Conservation (phyloP, 805 yeast genomes). For the Monosporozyma aquatica region DNA sequence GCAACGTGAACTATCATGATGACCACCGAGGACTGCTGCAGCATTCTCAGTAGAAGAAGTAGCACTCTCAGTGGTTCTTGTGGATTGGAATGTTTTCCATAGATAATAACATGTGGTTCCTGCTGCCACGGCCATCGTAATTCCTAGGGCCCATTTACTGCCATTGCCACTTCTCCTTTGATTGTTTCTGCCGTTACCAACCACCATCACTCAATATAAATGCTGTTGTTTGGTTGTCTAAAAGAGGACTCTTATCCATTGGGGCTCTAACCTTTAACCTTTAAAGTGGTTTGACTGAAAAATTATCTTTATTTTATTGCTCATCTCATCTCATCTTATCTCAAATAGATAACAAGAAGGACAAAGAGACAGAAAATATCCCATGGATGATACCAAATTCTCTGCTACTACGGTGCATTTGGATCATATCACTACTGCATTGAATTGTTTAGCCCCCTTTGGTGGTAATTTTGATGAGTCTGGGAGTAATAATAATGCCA, state of each 20-base stretch:
- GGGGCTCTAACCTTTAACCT: too few relatives aligned
- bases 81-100: slow-evolving; percentile 4
- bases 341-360: background rate
- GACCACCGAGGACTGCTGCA: too few relatives aligned
- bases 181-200: too few relatives aligned
- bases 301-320: too few relatives aligned
- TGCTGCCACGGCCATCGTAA: slow-evolving; percentile 10
- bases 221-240: too few relatives aligned
- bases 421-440: slow-evolving; percentile 38
- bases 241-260: too few relatives aligned
- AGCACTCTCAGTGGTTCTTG: background rate
- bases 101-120: slow-evolving; percentile 11
- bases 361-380: background rate
- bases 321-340: too few relatives aligned
- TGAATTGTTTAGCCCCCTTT: slow-evolving; percentile 35
- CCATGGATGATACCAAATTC: slow-evolving; percentile 16
- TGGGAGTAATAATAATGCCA: background rate
- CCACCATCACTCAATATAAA: too few relatives aligned
- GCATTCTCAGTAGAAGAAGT: too few relatives aligned
- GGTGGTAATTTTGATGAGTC: slow-evolving; percentile 30
- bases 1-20: slow-evolving; percentile 13
- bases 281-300: too few relatives aligned
- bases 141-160: slow-evolving; percentile 2
- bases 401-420: slow-evolving; percentile 41
- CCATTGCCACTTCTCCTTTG: background rate